Conservation (phyloP, 2,329 filamentous ascomycete genomes). For the Nemania diffusa region DNA sequence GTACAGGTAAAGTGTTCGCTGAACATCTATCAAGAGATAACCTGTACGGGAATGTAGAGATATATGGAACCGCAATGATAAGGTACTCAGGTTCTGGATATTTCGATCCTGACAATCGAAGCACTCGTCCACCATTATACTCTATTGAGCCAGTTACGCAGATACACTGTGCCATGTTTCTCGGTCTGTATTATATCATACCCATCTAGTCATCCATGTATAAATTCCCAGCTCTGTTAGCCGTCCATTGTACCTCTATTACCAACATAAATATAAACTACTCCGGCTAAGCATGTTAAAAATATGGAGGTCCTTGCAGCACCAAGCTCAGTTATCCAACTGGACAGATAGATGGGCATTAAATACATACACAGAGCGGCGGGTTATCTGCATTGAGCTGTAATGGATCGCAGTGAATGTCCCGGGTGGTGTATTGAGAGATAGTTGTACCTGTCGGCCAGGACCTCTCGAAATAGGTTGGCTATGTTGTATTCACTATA, state of each 20-base stretch:
- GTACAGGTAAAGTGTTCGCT: slow-evolving; percentile 6
- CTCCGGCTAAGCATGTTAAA: neutral
- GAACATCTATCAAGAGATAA: slow-evolving; percentile 9
- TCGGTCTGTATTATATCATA: slow-evolving; percentile 34
- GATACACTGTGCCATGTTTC: neutral
- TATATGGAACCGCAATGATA: slow-evolving; percentile 13
- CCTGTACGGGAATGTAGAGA: neutral
- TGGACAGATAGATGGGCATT: slow-evolving; percentile 4
- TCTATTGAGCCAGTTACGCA: neutral
- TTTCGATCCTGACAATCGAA: slow-evolving; percentile 7
- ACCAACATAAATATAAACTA: neutral
- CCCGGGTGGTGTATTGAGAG: neutral
- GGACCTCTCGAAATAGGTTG: neutral
- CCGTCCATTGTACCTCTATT: neutral
- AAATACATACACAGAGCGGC: slow-evolving; percentile 9
- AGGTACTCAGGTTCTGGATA: neutral
- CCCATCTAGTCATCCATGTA: slow-evolving; percentile 12
- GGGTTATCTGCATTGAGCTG: neutral
- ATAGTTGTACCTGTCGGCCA: neutral
- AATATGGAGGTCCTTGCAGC: neutral
- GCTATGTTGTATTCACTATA: neutral
- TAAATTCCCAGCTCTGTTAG: slow-evolving; percentile 24
- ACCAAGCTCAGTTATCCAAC: neutral
- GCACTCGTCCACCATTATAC: neutral
- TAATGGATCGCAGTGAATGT: neutral